A percentile compares a stretch with the other conserved stretches of the same genome.
phyloP scores from a whole-genome alignment of 495 filamentous ascomycete genomes.

The Daldinia bambusicola region DNA sequence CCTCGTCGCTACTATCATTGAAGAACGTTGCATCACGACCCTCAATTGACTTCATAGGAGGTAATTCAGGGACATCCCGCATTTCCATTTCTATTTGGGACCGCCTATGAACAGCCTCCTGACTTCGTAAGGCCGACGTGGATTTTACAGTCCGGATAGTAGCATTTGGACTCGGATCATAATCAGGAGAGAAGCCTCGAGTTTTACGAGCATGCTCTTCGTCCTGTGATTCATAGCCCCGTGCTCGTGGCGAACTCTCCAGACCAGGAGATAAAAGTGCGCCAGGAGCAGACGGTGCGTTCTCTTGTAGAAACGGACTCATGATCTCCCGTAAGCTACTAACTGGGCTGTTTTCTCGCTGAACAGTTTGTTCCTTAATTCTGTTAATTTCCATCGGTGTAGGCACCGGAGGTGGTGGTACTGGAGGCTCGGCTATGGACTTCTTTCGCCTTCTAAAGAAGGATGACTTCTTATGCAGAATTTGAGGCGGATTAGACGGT shows the following conservation, averaged over 20 bases:
- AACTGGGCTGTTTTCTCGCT: constrained; percentile 71
- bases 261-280: constrained; percentile 26
- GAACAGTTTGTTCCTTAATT: constrained; percentile 43
- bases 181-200: constrained; percentile 72
- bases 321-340: constrained; percentile 90
- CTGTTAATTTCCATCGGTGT: constrained; percentile 46
- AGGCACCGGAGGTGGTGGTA: constrained; percentile 48
- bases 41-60: constrained; percentile 28
- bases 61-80: constrained; percentile 42
- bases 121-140: constrained; percentile 47
- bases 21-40: constrained; percentile 44
- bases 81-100: constrained; percentile 39
- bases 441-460: constrained; percentile 96
- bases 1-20: constrained; percentile 48
- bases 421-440: constrained; percentile 69
- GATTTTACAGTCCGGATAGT: constrained; percentile 66
- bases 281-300: constrained; percentile 18
- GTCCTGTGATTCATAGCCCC: constrained; percentile 35
- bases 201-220: constrained; percentile 47
- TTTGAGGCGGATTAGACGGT: constrained; percentile 55
- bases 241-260: constrained; percentile 34
- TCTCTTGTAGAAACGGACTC: constrained; percentile 77
- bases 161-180: constrained; percentile 68
- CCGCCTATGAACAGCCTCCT: constrained; percentile 41
- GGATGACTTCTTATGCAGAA: constrained; percentile 87